phyloP scores from a whole-genome alignment of 495 filamentous ascomycete species.

The Talaromyces thailandensis region DNA sequence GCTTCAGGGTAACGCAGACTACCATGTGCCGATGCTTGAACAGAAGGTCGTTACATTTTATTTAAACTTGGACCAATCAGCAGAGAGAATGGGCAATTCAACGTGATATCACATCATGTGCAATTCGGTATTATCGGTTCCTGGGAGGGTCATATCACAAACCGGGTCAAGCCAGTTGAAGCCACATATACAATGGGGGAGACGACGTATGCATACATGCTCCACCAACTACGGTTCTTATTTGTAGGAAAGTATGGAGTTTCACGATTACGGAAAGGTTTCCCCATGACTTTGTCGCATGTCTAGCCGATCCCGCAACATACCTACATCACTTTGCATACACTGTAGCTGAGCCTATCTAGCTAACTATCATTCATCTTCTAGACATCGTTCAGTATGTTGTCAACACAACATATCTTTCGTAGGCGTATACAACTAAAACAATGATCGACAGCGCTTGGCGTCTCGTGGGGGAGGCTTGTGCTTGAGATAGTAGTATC shows the following conservation, averaged over 20 bases:
- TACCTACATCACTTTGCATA: background rate
- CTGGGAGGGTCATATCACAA: background rate
- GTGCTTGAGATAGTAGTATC: constrained; percentile 1
- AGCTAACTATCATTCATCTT: background rate
- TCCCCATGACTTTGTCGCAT: background rate
- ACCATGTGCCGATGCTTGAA: background rate
- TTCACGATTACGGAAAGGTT: background rate
- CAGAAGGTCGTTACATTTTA: background rate
- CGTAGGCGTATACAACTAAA: background rate
- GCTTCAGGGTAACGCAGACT: background rate
- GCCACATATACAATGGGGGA: background rate
- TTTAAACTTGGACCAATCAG: background rate
- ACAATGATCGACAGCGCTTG: constrained; percentile 1
- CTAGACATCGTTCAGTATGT: background rate
- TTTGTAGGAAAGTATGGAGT: background rate
- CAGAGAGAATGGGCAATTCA: background rate
- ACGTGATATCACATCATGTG: background rate
- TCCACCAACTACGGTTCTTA: background rate
- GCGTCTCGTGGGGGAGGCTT: background rate
- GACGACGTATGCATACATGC: background rate
- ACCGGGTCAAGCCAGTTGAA: background rate
- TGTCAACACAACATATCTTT: background rate
- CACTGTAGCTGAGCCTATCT: background rate
- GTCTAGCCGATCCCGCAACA: background rate
- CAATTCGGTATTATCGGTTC: background rate